These are phyloP conservation scores for Nymphaea colorata DNA, from an alignment of 164 flowering plant species.

Conservation along the genomic window DNA sequence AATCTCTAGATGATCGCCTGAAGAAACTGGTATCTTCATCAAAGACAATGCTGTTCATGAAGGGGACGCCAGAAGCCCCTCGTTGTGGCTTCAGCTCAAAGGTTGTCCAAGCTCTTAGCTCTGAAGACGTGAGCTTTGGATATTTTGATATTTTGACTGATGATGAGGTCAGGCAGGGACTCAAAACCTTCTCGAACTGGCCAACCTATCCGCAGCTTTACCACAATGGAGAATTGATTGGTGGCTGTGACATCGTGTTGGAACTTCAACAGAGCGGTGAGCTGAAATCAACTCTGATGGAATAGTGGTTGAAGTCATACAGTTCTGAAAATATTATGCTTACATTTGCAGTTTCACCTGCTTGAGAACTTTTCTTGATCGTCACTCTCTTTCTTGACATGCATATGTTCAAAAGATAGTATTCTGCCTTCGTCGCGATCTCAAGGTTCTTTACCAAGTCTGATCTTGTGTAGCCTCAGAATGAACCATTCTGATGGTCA, in stretches of 20 bases:
- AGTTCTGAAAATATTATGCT: too few relatives aligned
- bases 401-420: too few relatives aligned
- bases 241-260: slow-evolving; percentile 87
- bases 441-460: too few relatives aligned
- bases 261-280: slow-evolving; percentile 61
- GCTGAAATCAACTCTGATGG: slow-evolving; percentile 69
- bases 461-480: too few relatives aligned
- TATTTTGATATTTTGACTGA: slow-evolving; percentile 72
- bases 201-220: slow-evolving; percentile 92
- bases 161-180: slow-evolving; percentile 79
- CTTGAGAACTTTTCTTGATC: too few relatives aligned
- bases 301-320: slow-evolving; percentile 15
- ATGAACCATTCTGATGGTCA: too few relatives aligned
- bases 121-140: slow-evolving; percentile 62
- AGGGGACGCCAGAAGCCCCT: slow-evolving; percentile 87
- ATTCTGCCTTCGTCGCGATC: too few relatives aligned
- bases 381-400: too few relatives aligned
- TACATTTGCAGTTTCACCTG: too few relatives aligned
- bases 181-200: slow-evolving; percentile 84
- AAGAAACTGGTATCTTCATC: slow-evolving; percentile 45
- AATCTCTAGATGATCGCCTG: slow-evolving; percentile 55
- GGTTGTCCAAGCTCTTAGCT: slow-evolving; percentile 65
- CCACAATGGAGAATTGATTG: slow-evolving; percentile 83
- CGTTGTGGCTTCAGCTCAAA: slow-evolving; percentile 91
- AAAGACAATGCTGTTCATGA: slow-evolving; percentile 84